A percentile compares a stretch with the other conserved stretches of the same genome.
phyloP scores from a whole-genome alignment of 2,329 filamentous ascomycete genomes.

The Apiospora kogelbergensis region DNA sequence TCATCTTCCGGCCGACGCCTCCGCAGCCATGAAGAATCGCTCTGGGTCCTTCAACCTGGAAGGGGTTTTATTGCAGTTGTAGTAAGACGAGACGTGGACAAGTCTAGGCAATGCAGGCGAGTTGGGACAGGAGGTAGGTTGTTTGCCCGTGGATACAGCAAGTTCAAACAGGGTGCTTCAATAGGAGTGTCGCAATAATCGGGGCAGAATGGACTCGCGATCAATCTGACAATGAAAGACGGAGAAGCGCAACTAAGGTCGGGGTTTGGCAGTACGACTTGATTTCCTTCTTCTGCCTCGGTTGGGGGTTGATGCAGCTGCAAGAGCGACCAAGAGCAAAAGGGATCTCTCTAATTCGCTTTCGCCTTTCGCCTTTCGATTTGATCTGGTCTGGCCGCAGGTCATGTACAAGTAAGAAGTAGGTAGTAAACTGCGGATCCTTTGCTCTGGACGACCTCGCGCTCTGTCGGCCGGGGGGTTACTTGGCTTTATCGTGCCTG shows the following conservation, averaged over 20 bases:
- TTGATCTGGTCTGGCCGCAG: neutral
- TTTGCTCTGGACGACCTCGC: neutral
- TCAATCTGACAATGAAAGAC: neutral
- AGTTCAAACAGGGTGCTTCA: neutral
- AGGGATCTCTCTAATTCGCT: neutral
- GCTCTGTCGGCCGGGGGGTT: neutral
- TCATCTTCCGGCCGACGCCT: slow-evolving; percentile 68
- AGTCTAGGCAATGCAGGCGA: neutral
- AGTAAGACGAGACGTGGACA: neutral
- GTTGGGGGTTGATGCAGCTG: slow-evolving; percentile 1
- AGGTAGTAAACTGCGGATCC: neutral
- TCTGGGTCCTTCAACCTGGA: neutral
- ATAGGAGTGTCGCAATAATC: neutral
- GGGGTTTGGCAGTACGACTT: neutral
- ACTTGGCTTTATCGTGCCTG: neutral
- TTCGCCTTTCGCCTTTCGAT: neutral
- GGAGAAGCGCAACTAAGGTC: neutral
- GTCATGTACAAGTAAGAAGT: neutral
- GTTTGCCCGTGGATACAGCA: neutral
- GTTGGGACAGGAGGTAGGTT: neutral
- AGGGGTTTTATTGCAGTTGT: neutral
- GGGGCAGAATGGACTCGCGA: neutral
- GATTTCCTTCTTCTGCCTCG: neutral
- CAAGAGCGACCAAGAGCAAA: neutral
- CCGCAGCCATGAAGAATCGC: slow-evolving; percentile 11